Percentiles rank a stretch among this genome's conserved stretches.
phyloP scores from a whole-genome alignment of 1,139 yeast species.

The Meyerozyma smithsonii region DNA sequence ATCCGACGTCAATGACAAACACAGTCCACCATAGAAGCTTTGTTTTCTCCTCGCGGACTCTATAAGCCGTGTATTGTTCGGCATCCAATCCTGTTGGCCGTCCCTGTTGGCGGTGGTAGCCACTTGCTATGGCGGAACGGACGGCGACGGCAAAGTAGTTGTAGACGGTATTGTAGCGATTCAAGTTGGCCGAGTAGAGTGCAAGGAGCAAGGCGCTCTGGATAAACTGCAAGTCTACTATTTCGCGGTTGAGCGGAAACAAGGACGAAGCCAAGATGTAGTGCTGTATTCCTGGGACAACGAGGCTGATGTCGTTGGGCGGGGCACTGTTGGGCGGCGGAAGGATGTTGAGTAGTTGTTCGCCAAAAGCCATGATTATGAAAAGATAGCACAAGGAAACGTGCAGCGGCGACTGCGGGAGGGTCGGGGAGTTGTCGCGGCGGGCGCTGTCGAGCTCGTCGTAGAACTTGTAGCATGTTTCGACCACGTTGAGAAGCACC shows the following conservation, averaged over 20 bases:
- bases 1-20: conserved; percentile 44
- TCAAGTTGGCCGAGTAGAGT: conserved; percentile 43
- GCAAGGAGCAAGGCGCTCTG: conserved; percentile 46
- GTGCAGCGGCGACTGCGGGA: conserved; percentile 6
- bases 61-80: conserved; percentile 4
- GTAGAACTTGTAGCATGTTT: conserved; percentile 9
- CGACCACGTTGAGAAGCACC: conserved; percentile 24
- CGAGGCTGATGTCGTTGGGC: conserved; percentile 8
- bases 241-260: conserved; percentile 38
- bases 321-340: conserved; percentile 6
- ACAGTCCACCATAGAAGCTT: conserved; percentile 55
- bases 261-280: conserved; percentile 37
- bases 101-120: conserved; percentile 37
- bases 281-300: conserved; percentile 31
- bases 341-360: conserved; percentile 22
- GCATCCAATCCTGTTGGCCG: conserved; percentile 5
- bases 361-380: conserved; percentile 33
- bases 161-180: conserved; percentile 46
- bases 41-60: conserved; percentile 26
- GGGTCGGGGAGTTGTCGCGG: conserved; percentile 10
- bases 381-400: conserved; percentile 27
- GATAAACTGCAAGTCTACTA: conserved; percentile 33
- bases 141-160: conserved; percentile 47
- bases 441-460: conserved; percentile 3
- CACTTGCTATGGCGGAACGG: conserved; percentile 40